Evolutionary conservation across 2,329 filamentous ascomycete species (phyloP), one percentile per base, ranked within the genome.

Genomic region (Aspergillus alliaceus): DNA sequence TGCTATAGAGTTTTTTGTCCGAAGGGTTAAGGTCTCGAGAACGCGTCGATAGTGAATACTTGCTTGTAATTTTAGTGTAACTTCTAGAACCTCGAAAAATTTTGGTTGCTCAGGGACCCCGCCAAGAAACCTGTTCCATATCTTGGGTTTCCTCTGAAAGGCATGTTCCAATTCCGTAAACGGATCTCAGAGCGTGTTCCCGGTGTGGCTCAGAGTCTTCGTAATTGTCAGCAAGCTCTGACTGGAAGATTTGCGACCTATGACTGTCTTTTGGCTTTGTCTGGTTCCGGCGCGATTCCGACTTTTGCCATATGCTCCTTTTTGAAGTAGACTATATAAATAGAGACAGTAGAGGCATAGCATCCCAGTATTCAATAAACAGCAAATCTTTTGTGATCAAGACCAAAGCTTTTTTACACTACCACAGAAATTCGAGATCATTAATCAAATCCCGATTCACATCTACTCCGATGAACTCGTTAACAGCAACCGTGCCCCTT

Each of bases 391-490:
- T 18, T 27, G 14, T 18, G 24, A 44, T 44, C 24, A 27, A 44
- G 8, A 9, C 22, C 8, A 6, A 25, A 27, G 7, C 8, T 8
- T 49, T 49, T 15, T 15, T 14, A 11, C 24, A 24, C 20, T 40
- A 35, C 51, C 32, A 14, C n/a, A 39, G 5, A 53, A 53, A 25
- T 35, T n/a, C 35, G 25, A 44, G 15, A 48, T 31, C 32, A 53
- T 46, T 20, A 25, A 48, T 29, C 9, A 32, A 27, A 51, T 25
- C 29, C 24, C 32, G 15, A 46, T 37, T 40, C 32, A 31, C 29
- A 37, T 51, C 59, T 42, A 44, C 54, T 52, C 53, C 25, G 32
- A 75, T 74, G 72, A 72, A 64, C 51, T 66, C 68, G 8, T 50
- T 71, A 44, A 63, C 69, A 44, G 56, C 63, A 8, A 65, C 63